Conservation (phyloP, 495 filamentous ascomycete genomes). For the Tuber borchii region DNA sequence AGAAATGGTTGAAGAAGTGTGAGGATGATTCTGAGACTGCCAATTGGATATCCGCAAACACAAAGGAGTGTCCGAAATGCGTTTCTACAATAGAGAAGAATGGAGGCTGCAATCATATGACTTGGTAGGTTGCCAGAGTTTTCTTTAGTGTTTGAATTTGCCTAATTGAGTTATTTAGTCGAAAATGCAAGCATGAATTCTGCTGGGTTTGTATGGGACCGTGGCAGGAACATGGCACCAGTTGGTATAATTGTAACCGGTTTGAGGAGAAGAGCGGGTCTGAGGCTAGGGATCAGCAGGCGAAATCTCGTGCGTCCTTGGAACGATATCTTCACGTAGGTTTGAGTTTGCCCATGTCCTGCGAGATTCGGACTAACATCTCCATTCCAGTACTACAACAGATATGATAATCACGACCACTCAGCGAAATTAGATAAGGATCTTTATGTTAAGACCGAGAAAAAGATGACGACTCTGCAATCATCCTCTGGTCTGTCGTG, state of each 20-base stretch:
- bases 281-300: slow-evolving; percentile 84
- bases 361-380: slow-evolving; percentile 7
- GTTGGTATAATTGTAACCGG: slow-evolving; percentile 98
- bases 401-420: slow-evolving; percentile 97
- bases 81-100: slow-evolving; percentile 98
- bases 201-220: slow-evolving; percentile 99
- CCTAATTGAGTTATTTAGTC: slow-evolving; percentile 41
- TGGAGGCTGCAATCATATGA: slow-evolving; percentile 99
- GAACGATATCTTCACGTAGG: slow-evolving; percentile 68
- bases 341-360: neutral
- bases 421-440: slow-evolving; percentile 96
- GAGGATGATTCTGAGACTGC: slow-evolving; percentile 97
- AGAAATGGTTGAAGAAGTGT: slow-evolving; percentile 96
- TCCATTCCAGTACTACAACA: slow-evolving; percentile 79
- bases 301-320: slow-evolving; percentile 76
- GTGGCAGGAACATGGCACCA: slow-evolving; percentile 98
- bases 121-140: slow-evolving; percentile 50
- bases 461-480: slow-evolving; percentile 96
- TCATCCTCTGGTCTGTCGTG: slow-evolving; percentile 90
- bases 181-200: slow-evolving; percentile 97
- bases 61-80: slow-evolving; percentile 95
- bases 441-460: slow-evolving; percentile 90
- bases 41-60: slow-evolving; percentile 99
- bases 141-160: neutral
- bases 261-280: slow-evolving; percentile 91